Evolutionary conservation across 2,329 filamentous ascomycete genomes (phyloP).

Genomic region (Alternaria incomplexa): DNA sequence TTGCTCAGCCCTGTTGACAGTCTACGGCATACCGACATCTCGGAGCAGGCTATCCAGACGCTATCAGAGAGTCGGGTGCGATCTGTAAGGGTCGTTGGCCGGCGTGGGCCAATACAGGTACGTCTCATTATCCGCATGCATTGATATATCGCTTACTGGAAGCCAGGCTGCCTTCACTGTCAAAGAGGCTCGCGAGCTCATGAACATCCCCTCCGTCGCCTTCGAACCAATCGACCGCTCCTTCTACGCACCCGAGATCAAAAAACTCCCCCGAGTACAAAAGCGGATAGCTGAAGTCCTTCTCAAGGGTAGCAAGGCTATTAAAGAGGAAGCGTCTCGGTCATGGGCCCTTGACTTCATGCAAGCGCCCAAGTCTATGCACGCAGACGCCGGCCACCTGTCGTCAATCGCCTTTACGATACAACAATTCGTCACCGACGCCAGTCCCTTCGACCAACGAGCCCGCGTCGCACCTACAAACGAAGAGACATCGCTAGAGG

Average conservation of each 20-base stretch:
- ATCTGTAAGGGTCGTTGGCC: slow-evolving; percentile 84
- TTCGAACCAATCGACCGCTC: slow-evolving; percentile 72
- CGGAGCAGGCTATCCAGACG: slow-evolving; percentile 78
- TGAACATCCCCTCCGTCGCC: slow-evolving; percentile 73
- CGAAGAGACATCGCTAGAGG: slow-evolving; percentile 61
- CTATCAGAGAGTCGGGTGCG: slow-evolving; percentile 76
- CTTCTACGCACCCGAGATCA: slow-evolving; percentile 71
- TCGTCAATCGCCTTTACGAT: slow-evolving; percentile 72
- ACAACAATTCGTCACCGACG: slow-evolving; percentile 43
- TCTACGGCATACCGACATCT: slow-evolving; percentile 84
- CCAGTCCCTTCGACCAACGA: slow-evolving; percentile 58
- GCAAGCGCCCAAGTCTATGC: slow-evolving; percentile 76
- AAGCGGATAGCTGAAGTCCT: slow-evolving; percentile 82
- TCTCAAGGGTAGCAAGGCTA: slow-evolving; percentile 70
- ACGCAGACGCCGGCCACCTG: slow-evolving; percentile 60
- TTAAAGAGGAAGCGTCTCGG: slow-evolving; percentile 59
- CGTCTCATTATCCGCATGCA: slow-evolving; percentile 15
- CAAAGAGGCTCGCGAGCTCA: slow-evolving; percentile 88
- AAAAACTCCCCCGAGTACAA: slow-evolving; percentile 74
- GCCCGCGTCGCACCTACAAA: slow-evolving; percentile 55
- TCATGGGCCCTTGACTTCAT: slow-evolving; percentile 88
- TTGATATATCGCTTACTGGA: not conserved
- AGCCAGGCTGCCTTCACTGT: slow-evolving; percentile 86
- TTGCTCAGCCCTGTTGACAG: slow-evolving; percentile 76
- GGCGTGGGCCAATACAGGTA: slow-evolving; percentile 87